A percentile compares a stretch with the other conserved stretches of the same genome.
Evolutionary conservation across 805 yeast species (phyloP).

Genomic region (Wilhelminamyces savonicus): DNA sequence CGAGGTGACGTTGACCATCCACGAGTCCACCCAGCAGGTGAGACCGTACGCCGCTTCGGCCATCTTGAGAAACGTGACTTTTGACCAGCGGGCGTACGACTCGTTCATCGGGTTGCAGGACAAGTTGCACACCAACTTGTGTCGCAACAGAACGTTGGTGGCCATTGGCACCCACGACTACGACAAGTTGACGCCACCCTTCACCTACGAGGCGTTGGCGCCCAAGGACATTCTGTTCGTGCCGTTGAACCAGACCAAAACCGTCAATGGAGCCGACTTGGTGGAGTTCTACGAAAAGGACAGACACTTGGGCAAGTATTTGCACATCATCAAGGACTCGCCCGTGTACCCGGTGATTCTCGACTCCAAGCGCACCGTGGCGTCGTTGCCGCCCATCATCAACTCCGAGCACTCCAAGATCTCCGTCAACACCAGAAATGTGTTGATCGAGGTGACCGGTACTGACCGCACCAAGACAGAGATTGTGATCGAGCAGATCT

Average conservation of each 20-base stretch:
- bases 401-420: slow-evolving; percentile 90
- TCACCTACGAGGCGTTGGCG: slow-evolving; percentile 78
- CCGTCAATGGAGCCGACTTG: slow-evolving; percentile 68
- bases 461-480: slow-evolving; percentile 93
- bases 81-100: slow-evolving; percentile 81
- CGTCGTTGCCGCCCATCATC: slow-evolving; percentile 95
- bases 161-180: slow-evolving; percentile 98
- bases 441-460: slow-evolving; percentile 91
- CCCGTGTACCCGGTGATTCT: slow-evolving; percentile 88
- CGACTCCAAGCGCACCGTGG: slow-evolving; percentile 69
- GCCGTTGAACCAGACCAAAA: slow-evolving; percentile 68
- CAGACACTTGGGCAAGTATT: slow-evolving; percentile 81
- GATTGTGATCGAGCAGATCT: slow-evolving; percentile 84
- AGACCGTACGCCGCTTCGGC: slow-evolving; percentile 97
- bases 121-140: slow-evolving; percentile 87
- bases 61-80: slow-evolving; percentile 75
- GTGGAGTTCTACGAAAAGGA: slow-evolving; percentile 89
- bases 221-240: slow-evolving; percentile 71
- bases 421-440: slow-evolving; percentile 74
- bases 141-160: slow-evolving; percentile 95
- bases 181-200: slow-evolving; percentile 73
- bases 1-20: slow-evolving; percentile 58
- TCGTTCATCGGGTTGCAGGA: slow-evolving; percentile 96
- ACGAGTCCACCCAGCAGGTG: slow-evolving; percentile 62
- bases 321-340: slow-evolving; percentile 80